phyloP scores from a whole-genome alignment of 495 filamentous ascomycete species.

The Penicillium roqueforti region DNA sequence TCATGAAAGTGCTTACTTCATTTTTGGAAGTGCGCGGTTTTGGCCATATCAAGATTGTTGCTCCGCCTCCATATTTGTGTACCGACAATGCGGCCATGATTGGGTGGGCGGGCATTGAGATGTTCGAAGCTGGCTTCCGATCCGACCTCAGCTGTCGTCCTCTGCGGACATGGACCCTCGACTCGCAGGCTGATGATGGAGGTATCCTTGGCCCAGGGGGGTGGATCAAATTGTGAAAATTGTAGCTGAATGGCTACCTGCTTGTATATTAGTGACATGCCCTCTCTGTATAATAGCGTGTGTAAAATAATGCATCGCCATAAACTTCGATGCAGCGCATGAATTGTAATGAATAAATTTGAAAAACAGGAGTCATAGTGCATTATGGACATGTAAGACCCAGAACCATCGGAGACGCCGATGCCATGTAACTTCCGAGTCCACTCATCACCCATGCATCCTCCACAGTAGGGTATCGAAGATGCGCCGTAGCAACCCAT shows the following conservation, averaged over 20 bases:
- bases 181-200: slow-evolving; percentile 52
- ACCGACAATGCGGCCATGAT: slow-evolving; percentile 99
- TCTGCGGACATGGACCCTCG: slow-evolving; percentile 74
- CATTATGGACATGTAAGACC: slow-evolving; percentile 9
- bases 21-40: slow-evolving; percentile 63
- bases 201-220: slow-evolving; percentile 43
- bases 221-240: slow-evolving; percentile 28
- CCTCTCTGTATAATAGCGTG: slow-evolving; percentile 1
- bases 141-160: slow-evolving; percentile 56
- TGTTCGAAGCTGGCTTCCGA: slow-evolving; percentile 76
- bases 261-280: slow-evolving; percentile 9
- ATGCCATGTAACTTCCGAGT: slow-evolving; percentile 23
- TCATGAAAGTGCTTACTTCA: slow-evolving; percentile 61
- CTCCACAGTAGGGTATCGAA: slow-evolving; percentile 32
- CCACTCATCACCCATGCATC: slow-evolving; percentile 23
- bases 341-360: neutral
- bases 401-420: slow-evolving; percentile 25
- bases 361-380: slow-evolving; percentile 3
- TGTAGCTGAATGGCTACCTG: neutral
- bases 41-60: slow-evolving; percentile 55
- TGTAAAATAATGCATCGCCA: slow-evolving; percentile 22
- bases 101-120: slow-evolving; percentile 88
- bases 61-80: slow-evolving; percentile 72
- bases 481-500: slow-evolving; percentile 29
- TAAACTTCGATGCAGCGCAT: neutral